A percentile compares a stretch with the other conserved stretches of the same genome.
These are phyloP conservation scores for Chimonanthus praecox DNA, from an alignment of 164 flowering plant species.

Conservation along the genomic window DNA sequence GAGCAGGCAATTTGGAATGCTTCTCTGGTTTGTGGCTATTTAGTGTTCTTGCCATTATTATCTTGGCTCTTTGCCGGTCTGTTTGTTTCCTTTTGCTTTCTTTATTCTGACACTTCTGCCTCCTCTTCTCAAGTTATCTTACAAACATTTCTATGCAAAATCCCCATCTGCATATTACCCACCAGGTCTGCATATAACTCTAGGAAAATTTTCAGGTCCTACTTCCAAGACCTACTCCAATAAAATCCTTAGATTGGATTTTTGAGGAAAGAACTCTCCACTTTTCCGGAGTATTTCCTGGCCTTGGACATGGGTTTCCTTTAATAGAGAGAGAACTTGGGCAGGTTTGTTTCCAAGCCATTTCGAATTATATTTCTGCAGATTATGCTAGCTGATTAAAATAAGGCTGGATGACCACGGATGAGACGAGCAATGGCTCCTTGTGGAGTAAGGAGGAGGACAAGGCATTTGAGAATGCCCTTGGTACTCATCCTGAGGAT, in stretches of 20 bases:
- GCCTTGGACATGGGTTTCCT: slow-evolving; percentile 6
- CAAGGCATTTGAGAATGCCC: slow-evolving; percentile 78
- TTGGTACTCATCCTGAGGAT: slow-evolving; percentile 70
- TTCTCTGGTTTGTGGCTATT: slow-evolving; percentile 12
- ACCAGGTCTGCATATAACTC: slow-evolving; percentile 14
- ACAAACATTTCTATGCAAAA: slow-evolving; percentile 2
- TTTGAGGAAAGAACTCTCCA: neutral
- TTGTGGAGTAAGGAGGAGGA: slow-evolving; percentile 80
- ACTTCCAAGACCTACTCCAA: slow-evolving; percentile 16
- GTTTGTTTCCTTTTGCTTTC: slow-evolving; percentile 23
- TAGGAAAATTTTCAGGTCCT: slow-evolving; percentile 20
- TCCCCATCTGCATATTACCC: slow-evolving; percentile 16
- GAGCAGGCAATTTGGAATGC: slow-evolving; percentile 12
- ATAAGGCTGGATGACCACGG: slow-evolving; percentile 48
- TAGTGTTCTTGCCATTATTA: slow-evolving; percentile 15
- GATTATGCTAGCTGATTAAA: slow-evolving; percentile 10
- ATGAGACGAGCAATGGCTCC: slow-evolving; percentile 45
- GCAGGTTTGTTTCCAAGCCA: slow-evolving; percentile 1
- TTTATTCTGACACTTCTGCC: slow-evolving; percentile 27
- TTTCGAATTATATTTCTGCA: neutral
- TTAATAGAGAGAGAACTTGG: slow-evolving; percentile 10
- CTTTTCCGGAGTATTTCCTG: slow-evolving; percentile 9
- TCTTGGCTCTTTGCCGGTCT: slow-evolving; percentile 25
- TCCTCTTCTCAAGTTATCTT: slow-evolving; percentile 9
- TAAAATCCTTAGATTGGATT: slow-evolving; percentile 2